Conservation (phyloP, 768 basidiomycete genomes). For the Strobilomyces confusus region DNA sequence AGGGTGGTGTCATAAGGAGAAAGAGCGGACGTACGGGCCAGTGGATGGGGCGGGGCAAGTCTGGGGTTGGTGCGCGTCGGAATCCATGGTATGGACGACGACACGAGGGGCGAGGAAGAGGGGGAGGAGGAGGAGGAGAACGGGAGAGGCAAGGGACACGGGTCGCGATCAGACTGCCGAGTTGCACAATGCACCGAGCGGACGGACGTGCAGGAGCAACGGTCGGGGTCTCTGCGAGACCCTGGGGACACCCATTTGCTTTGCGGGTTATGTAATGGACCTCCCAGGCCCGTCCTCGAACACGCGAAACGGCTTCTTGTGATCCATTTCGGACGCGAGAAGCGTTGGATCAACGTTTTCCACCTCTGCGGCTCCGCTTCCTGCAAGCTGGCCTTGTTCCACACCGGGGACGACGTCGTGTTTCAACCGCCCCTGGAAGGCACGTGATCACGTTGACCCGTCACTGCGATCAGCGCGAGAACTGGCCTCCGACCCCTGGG, state of each 20-base stretch:
- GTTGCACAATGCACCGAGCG: slow-evolving; percentile 18
- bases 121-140: neutral
- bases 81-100: slow-evolving; percentile 13
- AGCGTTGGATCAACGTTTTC: slow-evolving; percentile 17
- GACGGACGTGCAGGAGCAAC: slow-evolving; percentile 10
- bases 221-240: slow-evolving; percentile 21
- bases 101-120: neutral
- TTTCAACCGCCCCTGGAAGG: neutral
- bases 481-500: neutral
- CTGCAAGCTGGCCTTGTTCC: neutral
- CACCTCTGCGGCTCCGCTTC: slow-evolving; percentile 8
- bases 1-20: neutral
- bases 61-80: slow-evolving; percentile 18
- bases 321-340: slow-evolving; percentile 8
- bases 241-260: slow-evolving; percentile 8
- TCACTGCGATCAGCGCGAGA: slow-evolving; percentile 2
- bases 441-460: neutral
- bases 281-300: neutral
- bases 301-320: slow-evolving; percentile 7
- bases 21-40: slow-evolving; percentile 30
- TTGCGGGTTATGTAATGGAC: slow-evolving; percentile 12
- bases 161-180: slow-evolving; percentile 10
- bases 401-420: neutral
- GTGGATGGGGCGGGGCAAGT: slow-evolving; percentile 13
- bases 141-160: neutral